Evolutionary conservation across 169 alveolate genomes (phyloP).

Genomic region (Cryptosporidium parvum): DNA sequence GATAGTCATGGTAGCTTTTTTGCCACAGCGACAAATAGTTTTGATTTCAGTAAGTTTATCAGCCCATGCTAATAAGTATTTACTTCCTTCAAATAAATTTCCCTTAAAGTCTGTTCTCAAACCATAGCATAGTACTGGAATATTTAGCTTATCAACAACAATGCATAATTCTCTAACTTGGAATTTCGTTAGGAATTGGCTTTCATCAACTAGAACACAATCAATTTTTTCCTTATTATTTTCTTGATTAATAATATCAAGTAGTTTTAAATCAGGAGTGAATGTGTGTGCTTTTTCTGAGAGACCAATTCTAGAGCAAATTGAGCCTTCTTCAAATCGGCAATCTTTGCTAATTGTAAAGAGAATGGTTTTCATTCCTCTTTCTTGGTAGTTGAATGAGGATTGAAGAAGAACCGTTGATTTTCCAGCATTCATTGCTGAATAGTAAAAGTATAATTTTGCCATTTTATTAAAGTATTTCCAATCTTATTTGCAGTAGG

Average conservation of each 20-base stretch:
- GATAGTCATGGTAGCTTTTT: slow-evolving; percentile 61
- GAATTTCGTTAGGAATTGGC: slow-evolving; percentile 39
- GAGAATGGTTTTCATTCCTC: slow-evolving; percentile 57
- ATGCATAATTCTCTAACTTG: slow-evolving; percentile 51
- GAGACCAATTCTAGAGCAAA: slow-evolving; percentile 63
- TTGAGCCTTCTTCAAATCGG: slow-evolving; percentile 1
- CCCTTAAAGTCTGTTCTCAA: slow-evolving; percentile 64
- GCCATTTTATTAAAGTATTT: slow-evolving; percentile 13
- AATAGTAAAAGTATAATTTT: slow-evolving; percentile 46
- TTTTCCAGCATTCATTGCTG: slow-evolving; percentile 76
- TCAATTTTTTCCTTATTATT: slow-evolving; percentile 1
- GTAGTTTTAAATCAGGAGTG: neutral
- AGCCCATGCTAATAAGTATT: slow-evolving; percentile 70
- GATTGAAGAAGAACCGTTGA: slow-evolving; percentile 63
- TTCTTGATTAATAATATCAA: slow-evolving; percentile 17
- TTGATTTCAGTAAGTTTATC: slow-evolving; percentile 57
- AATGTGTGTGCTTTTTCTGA: slow-evolving; percentile 26
- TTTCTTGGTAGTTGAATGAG: slow-evolving; percentile 54
- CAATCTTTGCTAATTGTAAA: slow-evolving; percentile 12
- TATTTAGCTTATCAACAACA: slow-evolving; percentile 44
- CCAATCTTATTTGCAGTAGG: neutral
- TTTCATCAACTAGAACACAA: slow-evolving; percentile 41
- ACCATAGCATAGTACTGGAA: slow-evolving; percentile 64
- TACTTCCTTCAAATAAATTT: slow-evolving; percentile 50
- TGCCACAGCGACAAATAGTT: slow-evolving; percentile 67